These are phyloP conservation scores for Casuarina cunninghamiana DNA, from an alignment of 306 rosid genomes.

Conservation along the genomic window DNA sequence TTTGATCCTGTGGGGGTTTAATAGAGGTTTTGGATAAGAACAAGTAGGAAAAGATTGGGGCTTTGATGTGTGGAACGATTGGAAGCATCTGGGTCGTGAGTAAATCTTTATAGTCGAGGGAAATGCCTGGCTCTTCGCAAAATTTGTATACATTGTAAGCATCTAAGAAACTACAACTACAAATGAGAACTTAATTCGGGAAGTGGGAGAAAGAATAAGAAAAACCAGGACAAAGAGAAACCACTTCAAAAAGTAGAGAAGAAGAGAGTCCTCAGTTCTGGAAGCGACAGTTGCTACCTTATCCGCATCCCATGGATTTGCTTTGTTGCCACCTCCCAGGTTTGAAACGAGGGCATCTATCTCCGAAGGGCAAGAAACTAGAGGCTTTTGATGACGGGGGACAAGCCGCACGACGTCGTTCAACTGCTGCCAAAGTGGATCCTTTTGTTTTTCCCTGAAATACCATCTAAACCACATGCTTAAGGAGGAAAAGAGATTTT, in stretches of 20 bases:
- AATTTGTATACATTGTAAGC: slow-evolving; percentile 49
- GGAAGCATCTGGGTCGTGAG: slow-evolving; percentile 53
- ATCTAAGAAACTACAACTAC: neutral
- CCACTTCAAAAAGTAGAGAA: neutral
- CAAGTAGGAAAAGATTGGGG: slow-evolving; percentile 38
- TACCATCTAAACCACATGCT: neutral
- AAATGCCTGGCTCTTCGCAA: slow-evolving; percentile 58
- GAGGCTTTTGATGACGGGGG: neutral
- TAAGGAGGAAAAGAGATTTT: too few species aligned
- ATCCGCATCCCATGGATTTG: slow-evolving; percentile 26
- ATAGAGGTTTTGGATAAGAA: slow-evolving; percentile 38
- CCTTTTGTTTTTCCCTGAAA: neutral
- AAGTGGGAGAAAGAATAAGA: neutral
- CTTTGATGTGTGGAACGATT: slow-evolving; percentile 36
- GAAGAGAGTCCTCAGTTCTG: neutral
- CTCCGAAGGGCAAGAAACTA: neutral
- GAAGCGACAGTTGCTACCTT: slow-evolving; percentile 11
- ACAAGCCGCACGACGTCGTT: neutral
- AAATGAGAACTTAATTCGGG: slow-evolving; percentile 5
- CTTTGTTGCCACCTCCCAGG: too few species aligned
- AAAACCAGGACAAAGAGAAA: neutral
- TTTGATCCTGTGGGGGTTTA: slow-evolving; percentile 35
- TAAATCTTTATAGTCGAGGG: slow-evolving; percentile 59
- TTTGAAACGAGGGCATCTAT: neutral
- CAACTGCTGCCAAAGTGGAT: too few species aligned